Percentiles rank a stretch among this genome's conserved stretches.
These are phyloP conservation scores for Colletotrichum plurivorum DNA, from an alignment of 2,329 filamentous ascomycete species.

Conservation along the genomic window DNA sequence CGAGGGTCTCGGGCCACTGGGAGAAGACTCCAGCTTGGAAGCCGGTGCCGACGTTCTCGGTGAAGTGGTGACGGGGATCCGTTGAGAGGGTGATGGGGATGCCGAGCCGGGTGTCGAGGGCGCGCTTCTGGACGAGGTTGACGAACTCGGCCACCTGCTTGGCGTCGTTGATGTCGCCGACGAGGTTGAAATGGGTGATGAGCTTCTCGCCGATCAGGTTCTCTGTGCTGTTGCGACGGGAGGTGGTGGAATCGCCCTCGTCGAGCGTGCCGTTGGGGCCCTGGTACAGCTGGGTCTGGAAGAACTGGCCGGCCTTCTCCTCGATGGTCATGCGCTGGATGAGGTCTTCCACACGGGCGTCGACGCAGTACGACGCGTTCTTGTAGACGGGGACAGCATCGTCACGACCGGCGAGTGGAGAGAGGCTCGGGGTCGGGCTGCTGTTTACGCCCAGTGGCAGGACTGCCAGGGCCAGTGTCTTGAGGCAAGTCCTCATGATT, in stretches of 20 bases:
- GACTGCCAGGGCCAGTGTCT: slow-evolving; percentile 12
- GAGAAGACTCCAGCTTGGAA: slow-evolving; percentile 60
- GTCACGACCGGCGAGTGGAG: neutral
- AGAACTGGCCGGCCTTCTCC: slow-evolving; percentile 64
- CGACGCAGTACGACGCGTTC: slow-evolving; percentile 56
- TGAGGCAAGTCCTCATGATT: slow-evolving; percentile 21
- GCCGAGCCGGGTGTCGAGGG: slow-evolving; percentile 60
- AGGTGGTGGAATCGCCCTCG: slow-evolving; percentile 13
- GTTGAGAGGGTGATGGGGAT: slow-evolving; percentile 64
- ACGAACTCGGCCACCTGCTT: slow-evolving; percentile 53
- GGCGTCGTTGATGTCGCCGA: slow-evolving; percentile 58
- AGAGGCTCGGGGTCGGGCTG: neutral
- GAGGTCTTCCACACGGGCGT: slow-evolving; percentile 63
- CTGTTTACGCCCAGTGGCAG: slow-evolving; percentile 8
- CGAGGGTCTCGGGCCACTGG: slow-evolving; percentile 66
- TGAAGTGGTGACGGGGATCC: slow-evolving; percentile 62
- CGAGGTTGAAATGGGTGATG: slow-evolving; percentile 63
- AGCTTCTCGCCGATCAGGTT: slow-evolving; percentile 50
- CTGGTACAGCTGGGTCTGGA: slow-evolving; percentile 54
- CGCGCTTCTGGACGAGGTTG: slow-evolving; percentile 58
- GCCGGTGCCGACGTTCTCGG: slow-evolving; percentile 58
- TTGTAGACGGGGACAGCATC: slow-evolving; percentile 38
- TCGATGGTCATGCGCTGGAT: slow-evolving; percentile 61
- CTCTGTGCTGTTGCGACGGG: slow-evolving; percentile 46
- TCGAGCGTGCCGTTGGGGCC: slow-evolving; percentile 43